A percentile compares a stretch with the other conserved stretches of the same genome.
These are phyloP conservation scores for Metschnikowia kofuensis DNA, from an alignment of 805 yeast genomes.

Conservation along the genomic window DNA sequence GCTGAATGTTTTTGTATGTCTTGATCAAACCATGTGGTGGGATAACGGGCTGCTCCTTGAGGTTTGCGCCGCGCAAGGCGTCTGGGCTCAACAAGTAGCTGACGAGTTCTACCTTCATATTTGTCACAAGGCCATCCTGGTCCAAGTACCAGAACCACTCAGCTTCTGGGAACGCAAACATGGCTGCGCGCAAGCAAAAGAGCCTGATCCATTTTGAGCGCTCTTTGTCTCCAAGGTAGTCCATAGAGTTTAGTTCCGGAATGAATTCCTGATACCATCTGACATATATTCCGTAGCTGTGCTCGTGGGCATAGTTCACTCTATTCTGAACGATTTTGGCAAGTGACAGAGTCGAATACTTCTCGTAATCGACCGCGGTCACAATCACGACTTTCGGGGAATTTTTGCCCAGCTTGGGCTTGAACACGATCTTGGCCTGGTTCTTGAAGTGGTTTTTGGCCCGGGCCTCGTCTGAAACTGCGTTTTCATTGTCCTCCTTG, in stretches of 20 bases:
- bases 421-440: constrained; percentile 59
- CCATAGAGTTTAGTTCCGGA: constrained; percentile 49
- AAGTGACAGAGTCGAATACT: constrained; percentile 55
- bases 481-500: constrained; percentile 48
- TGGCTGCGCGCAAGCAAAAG: constrained; percentile 75
- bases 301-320: constrained; percentile 80
- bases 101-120: constrained; percentile 57
- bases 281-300: constrained; percentile 78
- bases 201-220: constrained; percentile 61
- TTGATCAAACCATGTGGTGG: constrained; percentile 66
- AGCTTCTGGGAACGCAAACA: constrained; percentile 90
- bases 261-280: constrained; percentile 84
- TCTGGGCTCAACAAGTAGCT: constrained; percentile 58
- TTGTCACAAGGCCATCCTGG: constrained; percentile 73
- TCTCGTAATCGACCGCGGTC: constrained; percentile 73
- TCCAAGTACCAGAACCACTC: constrained; percentile 88
- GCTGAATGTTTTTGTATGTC: constrained; percentile 60
- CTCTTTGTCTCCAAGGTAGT: constrained; percentile 40
- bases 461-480: constrained; percentile 37
- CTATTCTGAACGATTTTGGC: constrained; percentile 78
- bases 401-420: constrained; percentile 32
- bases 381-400: constrained; percentile 73
- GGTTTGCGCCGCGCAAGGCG: constrained; percentile 60
- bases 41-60: constrained; percentile 68
- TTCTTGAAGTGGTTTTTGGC: constrained; percentile 60